Conservation (phyloP, 108 stramenopile species). For the Schizochytrium sp. region DNA sequence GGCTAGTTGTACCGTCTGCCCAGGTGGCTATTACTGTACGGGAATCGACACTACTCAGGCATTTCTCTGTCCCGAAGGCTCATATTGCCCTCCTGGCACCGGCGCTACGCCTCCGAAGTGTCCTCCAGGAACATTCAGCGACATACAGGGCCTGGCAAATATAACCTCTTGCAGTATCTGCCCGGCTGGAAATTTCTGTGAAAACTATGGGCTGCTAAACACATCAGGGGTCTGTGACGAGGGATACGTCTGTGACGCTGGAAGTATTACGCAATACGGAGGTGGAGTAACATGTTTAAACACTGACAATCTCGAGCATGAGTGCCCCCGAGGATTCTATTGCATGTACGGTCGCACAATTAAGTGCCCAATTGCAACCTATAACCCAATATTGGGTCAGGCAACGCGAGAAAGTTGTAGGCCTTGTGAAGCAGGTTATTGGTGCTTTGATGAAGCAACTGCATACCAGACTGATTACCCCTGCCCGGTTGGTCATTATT, state of each 20-base stretch:
- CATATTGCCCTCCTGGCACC: conserved; percentile 72
- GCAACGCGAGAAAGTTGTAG: neutral
- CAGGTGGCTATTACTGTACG: conserved; percentile 63
- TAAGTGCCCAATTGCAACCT: conserved; percentile 67
- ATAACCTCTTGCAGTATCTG: conserved; percentile 18
- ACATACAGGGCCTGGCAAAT: neutral
- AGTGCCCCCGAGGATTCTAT: conserved; percentile 74
- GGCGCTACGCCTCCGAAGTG: conserved; percentile 32
- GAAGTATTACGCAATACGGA: conserved; percentile 46
- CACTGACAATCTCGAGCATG: conserved; percentile 47
- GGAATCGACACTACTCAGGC: neutral
- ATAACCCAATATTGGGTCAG: conserved; percentile 11
- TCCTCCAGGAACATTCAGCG: conserved; percentile 58
- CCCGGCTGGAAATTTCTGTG: conserved; percentile 61
- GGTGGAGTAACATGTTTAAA: conserved; percentile 58
- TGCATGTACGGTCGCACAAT: conserved; percentile 57
- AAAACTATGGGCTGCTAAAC: conserved; percentile 21
- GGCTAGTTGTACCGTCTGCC: conserved; percentile 57
- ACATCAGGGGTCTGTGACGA: conserved; percentile 60
- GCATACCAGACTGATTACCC: neutral
- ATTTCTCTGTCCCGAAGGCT: conserved; percentile 67
- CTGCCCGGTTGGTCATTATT: conserved; percentile 60
- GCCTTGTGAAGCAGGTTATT: conserved; percentile 41
- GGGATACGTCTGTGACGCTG: conserved; percentile 59
- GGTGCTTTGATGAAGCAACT: conserved; percentile 51